Evolutionary conservation across 2,329 filamentous ascomycete species (phyloP).

Genomic region (Scedosporium boydii): DNA sequence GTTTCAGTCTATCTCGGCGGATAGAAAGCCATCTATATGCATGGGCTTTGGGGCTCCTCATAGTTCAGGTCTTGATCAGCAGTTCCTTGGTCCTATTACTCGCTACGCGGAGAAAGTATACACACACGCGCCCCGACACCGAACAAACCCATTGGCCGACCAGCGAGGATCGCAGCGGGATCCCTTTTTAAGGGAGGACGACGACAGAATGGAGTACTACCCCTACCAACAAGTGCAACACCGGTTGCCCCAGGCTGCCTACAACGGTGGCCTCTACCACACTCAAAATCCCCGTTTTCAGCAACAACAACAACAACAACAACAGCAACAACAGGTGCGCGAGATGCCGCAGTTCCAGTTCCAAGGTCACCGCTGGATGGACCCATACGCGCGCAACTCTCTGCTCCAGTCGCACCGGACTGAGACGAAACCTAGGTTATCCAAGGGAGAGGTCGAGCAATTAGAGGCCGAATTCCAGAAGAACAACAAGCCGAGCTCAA

Average conservation of each 20-base stretch:
- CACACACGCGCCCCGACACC: no score
- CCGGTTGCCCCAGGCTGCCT: not conserved
- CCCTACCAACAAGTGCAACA: not conserved
- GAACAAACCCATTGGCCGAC: not conserved
- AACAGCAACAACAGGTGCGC: not conserved
- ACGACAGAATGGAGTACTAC: constrained; percentile 1
- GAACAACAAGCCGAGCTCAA: constrained; percentile 56
- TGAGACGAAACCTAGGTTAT: constrained; percentile 43
- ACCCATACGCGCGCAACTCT: constrained; percentile 4
- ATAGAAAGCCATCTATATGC: no score
- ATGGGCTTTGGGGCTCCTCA: no score
- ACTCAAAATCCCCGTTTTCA: constrained; percentile 1
- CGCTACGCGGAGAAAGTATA: no score
- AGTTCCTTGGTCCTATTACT: no score
- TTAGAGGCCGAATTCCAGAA: constrained; percentile 53
- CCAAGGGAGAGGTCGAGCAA: constrained; percentile 49
- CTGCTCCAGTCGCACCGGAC: constrained; percentile 13
- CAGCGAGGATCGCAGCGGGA: not conserved
- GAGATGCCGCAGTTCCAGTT: not conserved
- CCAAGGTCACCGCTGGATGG: constrained; percentile 1
- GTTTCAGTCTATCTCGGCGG: no score
- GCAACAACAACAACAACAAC: not conserved
- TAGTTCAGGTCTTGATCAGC: no score
- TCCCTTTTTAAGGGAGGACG: not conserved
- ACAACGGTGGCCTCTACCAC: not conserved